Percentiles rank a stretch among this genome's conserved stretches.
These are phyloP conservation scores for Phaeomoniella chlamydospora DNA, from an alignment of 2,329 filamentous ascomycete genomes.

Conservation along the genomic window DNA sequence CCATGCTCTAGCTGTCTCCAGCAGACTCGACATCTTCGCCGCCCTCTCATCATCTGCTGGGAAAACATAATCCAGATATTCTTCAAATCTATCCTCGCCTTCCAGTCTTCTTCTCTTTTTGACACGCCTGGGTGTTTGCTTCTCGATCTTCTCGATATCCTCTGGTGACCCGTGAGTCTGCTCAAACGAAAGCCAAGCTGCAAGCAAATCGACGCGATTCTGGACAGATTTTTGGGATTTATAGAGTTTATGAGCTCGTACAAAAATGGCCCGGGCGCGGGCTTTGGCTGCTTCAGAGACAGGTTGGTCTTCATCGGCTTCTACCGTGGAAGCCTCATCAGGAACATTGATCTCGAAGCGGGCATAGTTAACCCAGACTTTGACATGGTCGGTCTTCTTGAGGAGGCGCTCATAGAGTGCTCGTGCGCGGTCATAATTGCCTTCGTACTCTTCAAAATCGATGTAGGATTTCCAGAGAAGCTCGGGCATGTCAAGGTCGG, in stretches of 20 bases:
- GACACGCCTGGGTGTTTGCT: slow-evolving; percentile 82
- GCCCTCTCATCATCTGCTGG: slow-evolving; percentile 83
- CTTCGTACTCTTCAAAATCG: slow-evolving; percentile 94
- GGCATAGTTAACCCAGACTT: slow-evolving; percentile 98
- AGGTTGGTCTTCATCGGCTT: slow-evolving; percentile 40
- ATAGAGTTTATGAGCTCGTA: slow-evolving; percentile 72
- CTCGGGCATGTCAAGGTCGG: slow-evolving; percentile 89
- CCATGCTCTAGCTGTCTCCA: slow-evolving; percentile 80
- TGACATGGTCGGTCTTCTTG: slow-evolving; percentile 93
- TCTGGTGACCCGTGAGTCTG: slow-evolving; percentile 61
- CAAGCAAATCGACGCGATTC: slow-evolving; percentile 80
- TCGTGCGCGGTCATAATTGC: slow-evolving; percentile 72
- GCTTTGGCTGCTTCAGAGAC: slow-evolving; percentile 73
- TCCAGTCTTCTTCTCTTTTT: slow-evolving; percentile 76
- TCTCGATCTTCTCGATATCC: slow-evolving; percentile 71
- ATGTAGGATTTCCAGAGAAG: slow-evolving; percentile 97
- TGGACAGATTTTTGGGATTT: slow-evolving; percentile 84
- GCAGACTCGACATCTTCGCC: slow-evolving; percentile 66
- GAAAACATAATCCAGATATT: slow-evolving; percentile 96
- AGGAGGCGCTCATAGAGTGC: slow-evolving; percentile 79
- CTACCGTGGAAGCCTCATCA: slow-evolving; percentile 52
- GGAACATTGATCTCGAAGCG: slow-evolving; percentile 94
- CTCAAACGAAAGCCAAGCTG: slow-evolving; percentile 88
- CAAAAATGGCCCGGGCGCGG: slow-evolving; percentile 70
- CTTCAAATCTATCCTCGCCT: slow-evolving; percentile 87